Percentiles rank a stretch among this genome's conserved stretches.
Conservation (phyloP, 306 rosid species). For the Nissolia schottii region DNA sequence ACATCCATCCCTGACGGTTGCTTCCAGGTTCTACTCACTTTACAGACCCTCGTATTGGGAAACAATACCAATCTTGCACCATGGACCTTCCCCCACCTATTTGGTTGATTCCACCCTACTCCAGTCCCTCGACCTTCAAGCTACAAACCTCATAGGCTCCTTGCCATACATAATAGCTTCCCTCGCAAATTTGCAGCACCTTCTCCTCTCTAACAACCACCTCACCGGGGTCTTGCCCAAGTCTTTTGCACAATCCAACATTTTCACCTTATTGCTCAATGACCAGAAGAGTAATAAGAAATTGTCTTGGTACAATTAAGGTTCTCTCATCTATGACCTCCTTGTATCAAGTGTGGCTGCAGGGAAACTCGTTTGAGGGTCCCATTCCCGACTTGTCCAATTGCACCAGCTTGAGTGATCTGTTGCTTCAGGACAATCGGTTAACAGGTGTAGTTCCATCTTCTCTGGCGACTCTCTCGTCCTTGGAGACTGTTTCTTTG, state of each 20-base stretch:
- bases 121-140: constrained; percentile 24
- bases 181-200: constrained; percentile 30
- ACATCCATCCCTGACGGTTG: background rate
- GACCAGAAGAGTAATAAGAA: constrained; percentile 37
- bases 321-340: constrained; percentile 42
- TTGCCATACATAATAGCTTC: constrained; percentile 47
- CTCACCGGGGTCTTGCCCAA: constrained; percentile 18
- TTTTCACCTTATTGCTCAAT: constrained; percentile 44
- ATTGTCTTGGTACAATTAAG: constrained; percentile 42
- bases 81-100: constrained; percentile 43
- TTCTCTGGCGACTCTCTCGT: constrained; percentile 29
- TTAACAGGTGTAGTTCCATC: constrained; percentile 50
- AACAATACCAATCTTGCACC: constrained; percentile 26
- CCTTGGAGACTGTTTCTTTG: background rate
- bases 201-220: constrained; percentile 57
- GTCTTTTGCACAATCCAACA: background rate
- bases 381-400: constrained; percentile 49
- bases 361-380: constrained; percentile 48
- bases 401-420: constrained; percentile 28
- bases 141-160: constrained; percentile 32
- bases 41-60: constrained; percentile 41
- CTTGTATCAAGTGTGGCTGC: constrained; percentile 53
- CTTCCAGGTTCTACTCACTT: constrained; percentile 26
- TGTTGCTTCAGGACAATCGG: constrained; percentile 49
- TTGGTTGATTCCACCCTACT: constrained; percentile 41